These are phyloP conservation scores for Crithidia sp. DNA, from an alignment of 208 protist genomes.

Conservation along the genomic window DNA sequence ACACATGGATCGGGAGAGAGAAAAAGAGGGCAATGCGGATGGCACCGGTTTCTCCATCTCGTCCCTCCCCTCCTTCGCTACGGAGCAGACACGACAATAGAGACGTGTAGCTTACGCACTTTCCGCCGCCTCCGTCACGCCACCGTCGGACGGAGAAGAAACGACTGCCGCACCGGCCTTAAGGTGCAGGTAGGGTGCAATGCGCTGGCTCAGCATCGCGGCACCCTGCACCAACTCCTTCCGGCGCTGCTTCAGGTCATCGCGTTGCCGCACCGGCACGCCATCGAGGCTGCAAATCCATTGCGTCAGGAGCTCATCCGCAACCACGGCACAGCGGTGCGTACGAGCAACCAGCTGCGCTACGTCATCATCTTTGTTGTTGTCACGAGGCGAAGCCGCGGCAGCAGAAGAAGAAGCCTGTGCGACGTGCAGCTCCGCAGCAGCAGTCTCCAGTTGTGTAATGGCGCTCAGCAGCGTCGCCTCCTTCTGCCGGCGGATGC, in stretches of 20 bases:
- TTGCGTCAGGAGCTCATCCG: constrained; percentile 81
- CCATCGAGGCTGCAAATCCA: constrained; percentile 65
- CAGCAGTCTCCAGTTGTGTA: constrained; percentile 38
- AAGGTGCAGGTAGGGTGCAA: constrained; percentile 38
- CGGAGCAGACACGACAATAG: background rate
- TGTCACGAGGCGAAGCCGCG: background rate
- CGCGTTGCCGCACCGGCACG: constrained; percentile 49
- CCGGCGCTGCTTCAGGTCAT: constrained; percentile 47
- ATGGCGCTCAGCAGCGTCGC: constrained; percentile 41
- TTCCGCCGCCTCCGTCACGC: too few relatives aligned
- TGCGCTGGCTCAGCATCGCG: constrained; percentile 41
- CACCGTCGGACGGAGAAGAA: too few relatives aligned
- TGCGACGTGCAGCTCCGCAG: constrained; percentile 1
- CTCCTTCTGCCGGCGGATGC: constrained; percentile 44
- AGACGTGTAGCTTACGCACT: too few relatives aligned
- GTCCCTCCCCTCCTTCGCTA: too few relatives aligned
- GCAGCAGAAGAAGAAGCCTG: background rate
- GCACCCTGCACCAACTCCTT: constrained; percentile 48
- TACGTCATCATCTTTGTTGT: constrained; percentile 3
- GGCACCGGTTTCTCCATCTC: too few relatives aligned
- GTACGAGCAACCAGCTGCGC: constrained; percentile 29
- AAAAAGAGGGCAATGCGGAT: too few relatives aligned
- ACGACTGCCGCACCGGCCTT: too few relatives aligned
- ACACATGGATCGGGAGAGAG: too few relatives aligned
- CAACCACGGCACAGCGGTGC: constrained; percentile 40